Percentiles rank a stretch among this genome's conserved stretches.
Evolutionary conservation across 176 grass and related monocot species (phyloP).

Genomic region (Puccinellia tenuiflora): DNA sequence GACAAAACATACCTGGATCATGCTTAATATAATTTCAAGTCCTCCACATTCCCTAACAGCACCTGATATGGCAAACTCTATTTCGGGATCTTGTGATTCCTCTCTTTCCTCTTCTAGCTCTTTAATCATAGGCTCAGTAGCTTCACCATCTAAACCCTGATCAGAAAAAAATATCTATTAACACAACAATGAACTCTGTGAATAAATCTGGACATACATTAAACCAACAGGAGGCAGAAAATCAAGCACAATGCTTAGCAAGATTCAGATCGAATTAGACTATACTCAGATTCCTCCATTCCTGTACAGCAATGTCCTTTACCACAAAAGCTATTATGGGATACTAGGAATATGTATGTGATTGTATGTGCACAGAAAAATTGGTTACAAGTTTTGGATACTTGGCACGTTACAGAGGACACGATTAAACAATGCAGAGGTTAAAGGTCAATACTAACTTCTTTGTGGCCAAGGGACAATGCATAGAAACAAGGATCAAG

Average conservation of each 20-base stretch:
- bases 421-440: background rate
- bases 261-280: background rate
- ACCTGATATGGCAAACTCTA: slow-evolving; percentile 94
- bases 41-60: slow-evolving; percentile 91
- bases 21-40: slow-evolving; percentile 93
- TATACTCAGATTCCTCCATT: background rate
- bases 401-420: background rate
- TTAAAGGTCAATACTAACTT: background rate
- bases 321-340: background rate
- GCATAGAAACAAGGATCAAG: background rate
- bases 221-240: background rate
- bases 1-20: slow-evolving; percentile 76
- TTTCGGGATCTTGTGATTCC: slow-evolving; percentile 96
- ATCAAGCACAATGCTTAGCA: slow-evolving; percentile 21
- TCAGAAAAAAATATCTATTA: slow-evolving; percentile 10
- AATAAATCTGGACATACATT: background rate
- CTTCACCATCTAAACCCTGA: slow-evolving; percentile 98
- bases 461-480: background rate
- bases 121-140: slow-evolving; percentile 99
- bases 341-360: background rate
- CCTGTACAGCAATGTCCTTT: background rate
- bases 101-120: slow-evolving; percentile 98
- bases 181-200: background rate
- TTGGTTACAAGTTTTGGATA: background rate
- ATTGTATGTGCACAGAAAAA: background rate